Evolutionary conservation across 371 early-diverging fungal species (phyloP).

Genomic region (Apophysomyces ossiformis): DNA sequence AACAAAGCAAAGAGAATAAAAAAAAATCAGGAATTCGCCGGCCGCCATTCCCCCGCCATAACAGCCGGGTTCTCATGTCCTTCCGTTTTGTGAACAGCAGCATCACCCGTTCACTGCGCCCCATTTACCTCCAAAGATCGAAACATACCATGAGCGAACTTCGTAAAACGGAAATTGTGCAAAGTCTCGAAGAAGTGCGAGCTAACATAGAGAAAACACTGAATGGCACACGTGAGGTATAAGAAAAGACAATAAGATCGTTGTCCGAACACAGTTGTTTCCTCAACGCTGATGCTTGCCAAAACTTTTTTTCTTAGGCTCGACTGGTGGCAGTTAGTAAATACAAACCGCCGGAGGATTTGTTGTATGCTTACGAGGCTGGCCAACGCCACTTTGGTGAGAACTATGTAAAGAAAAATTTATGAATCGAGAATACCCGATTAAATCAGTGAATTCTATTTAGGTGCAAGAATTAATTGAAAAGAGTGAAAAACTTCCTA

Average conservation of each 20-base stretch:
- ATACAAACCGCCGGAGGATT: conserved; percentile 83
- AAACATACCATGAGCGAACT: conserved; percentile 25
- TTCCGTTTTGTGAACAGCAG: not conserved
- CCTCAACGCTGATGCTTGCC: not conserved
- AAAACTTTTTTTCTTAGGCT: conserved; percentile 26
- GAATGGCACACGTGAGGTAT: not conserved
- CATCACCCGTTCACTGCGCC: conserved; percentile 1
- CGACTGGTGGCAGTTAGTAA: conserved; percentile 93
- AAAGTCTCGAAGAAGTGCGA: conserved; percentile 27
- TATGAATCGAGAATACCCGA: conserved; percentile 15
- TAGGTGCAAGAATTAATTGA: conserved; percentile 92
- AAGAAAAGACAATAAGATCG: not conserved
- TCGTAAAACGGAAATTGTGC: conserved; percentile 23
- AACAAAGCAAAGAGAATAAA: too few species aligned
- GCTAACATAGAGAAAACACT: conserved; percentile 16
- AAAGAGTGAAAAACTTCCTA: conserved; percentile 78
- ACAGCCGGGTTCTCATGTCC: not conserved
- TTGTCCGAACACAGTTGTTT: not conserved
- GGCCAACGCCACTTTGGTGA: conserved; percentile 97
- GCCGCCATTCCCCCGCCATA: not conserved
- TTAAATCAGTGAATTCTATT: conserved; percentile 17
- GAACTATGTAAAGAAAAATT: conserved; percentile 84
- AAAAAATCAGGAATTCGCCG: too few species aligned
- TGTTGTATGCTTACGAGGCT: conserved; percentile 73
- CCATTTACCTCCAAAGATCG: conserved; percentile 11